Base-by-base conservation (phyloP, 345 rosid species). In the Aegle marmelos region DNA sequence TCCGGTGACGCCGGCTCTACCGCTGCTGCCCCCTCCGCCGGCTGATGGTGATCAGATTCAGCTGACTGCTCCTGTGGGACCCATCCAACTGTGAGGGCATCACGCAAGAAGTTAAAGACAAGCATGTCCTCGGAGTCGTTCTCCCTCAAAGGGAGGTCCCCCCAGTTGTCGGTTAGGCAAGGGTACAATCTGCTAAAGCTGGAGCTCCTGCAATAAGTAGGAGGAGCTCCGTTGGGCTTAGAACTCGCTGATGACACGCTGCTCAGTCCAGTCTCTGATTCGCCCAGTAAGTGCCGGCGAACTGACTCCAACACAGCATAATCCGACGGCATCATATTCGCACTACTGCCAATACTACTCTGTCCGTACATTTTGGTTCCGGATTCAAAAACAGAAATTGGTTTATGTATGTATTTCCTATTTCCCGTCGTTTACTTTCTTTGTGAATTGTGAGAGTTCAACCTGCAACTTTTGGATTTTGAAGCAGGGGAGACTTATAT, bases 91-190 rank as follows among this genome's bases (percentile, higher is more conserved):
- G 85, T 86, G 58, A 90, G 78, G 24, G 98, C 99, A 66, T 94
- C 97, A 9, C 87, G 85, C 78, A 96, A 94, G 62, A 86, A 85
- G 2, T 88, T 86, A 81, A 86, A 91, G 4, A 94, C 92, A 8
- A 94, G 60, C 99, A 94, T 96, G 70, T 94, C 99, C 78, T 94
- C 98, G 0, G 98, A 85, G 79, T 94, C 98, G 70, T 96, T 83
- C 41, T 89, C 93, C 79, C 90, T 86, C 62, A 96, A 78, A 0
- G 99, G 98, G 73, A 96, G 86, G 0, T 93, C 98, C 5, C 99
- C 99, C 98, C 99, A 96, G 45, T 86, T 94, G 45, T 94, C 98
- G 0, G 98, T 83, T 59, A 94, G 83, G n/a, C 98, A 94, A 66
- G 98, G 92, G 83, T 88, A 83, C 87, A 91, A 83, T 21, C 89